A percentile compares a stretch with the other conserved stretches of the same genome.
These are phyloP conservation scores for Primulina eburnea DNA, from an alignment of 257 asterid species.

Conservation along the genomic window DNA sequence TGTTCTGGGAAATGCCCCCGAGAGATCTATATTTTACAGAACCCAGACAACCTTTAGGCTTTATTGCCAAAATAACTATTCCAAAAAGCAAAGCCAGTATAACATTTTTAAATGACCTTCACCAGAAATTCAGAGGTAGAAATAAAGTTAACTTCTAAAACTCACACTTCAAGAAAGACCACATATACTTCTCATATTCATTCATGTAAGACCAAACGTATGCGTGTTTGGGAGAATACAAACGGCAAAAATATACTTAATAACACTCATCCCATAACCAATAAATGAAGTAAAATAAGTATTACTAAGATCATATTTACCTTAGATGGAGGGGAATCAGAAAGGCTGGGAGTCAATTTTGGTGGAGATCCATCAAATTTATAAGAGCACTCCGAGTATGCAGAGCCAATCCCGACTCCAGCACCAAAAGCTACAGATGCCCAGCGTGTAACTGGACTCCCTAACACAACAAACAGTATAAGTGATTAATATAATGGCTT, in stretches of 20 bases:
- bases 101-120: constrained; percentile 1
- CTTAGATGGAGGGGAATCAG: constrained; percentile 43
- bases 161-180: neutral
- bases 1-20: neutral
- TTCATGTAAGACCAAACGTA: constrained; percentile 9
- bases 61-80: neutral
- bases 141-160: neutral
- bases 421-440: constrained; percentile 86
- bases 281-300: neutral
- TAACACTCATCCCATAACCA: neutral
- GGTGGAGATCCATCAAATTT: constrained; percentile 49
- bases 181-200: neutral
- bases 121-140: neutral
- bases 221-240: neutral
- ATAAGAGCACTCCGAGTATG: constrained; percentile 77
- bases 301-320: constrained; percentile 30
- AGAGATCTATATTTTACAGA: neutral
- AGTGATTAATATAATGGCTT: constrained; percentile 10
- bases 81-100: neutral
- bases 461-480: constrained; percentile 38
- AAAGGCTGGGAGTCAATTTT: constrained; percentile 34
- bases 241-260: neutral
- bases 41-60: neutral
- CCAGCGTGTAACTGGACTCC: constrained; percentile 92
- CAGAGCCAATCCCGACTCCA: constrained; percentile 83